Base-by-base conservation (phyloP, 768 basidiomycete species). In the Ramaria sp. region DNA sequence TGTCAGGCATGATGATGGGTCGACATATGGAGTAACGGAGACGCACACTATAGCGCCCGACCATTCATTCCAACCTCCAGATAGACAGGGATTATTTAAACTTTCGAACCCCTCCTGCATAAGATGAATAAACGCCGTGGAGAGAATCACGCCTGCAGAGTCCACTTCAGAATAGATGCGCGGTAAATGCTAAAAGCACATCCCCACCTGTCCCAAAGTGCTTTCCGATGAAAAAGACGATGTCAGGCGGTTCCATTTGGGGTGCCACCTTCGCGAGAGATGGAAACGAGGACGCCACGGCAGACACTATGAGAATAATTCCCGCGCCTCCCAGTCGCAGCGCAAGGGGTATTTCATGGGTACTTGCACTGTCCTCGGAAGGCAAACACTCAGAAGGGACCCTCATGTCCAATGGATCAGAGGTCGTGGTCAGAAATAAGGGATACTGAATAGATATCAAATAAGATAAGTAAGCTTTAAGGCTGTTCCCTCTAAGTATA, bases 171-270 rank as follows among this genome's bases (percentile, higher is more conserved):
- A 8, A 41, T n/a, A 41, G 8, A 22, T n/a, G 39, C 12, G 6
- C 12, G 22, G 1, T 28, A 20, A 10, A 28, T 16, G 27, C 25
- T 42, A 6, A n/a, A n/a, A 10, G 37, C 20, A 30, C 28, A 24
- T 30, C 8, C 54, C 20, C 39, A 78, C 82, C 79, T 13, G 88
- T 90, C 34, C 88, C 88, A 60, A 90, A 89, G 63, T 91, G 88
- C 61, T 89, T 91, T 37, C 85, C 87, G n/a, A 88, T 71, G 66
- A 91, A 90, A 64, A 91, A 90, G 16, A 83, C 61, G 15, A 85
- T 69, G 22, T 74, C 74, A 1, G 85, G 86, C 60, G 88, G 81
- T 50, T 74, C 74, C 20, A 88, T 61, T 55, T 71, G 72, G 5
- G 72, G 70, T 13, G 74, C 61, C 1, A 72, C 72, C 55, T 76